A percentile compares a stretch with the other conserved stretches of the same genome.
Conservation (phyloP, 169 alveolate species). For the Plasmodium blacklocki region DNA sequence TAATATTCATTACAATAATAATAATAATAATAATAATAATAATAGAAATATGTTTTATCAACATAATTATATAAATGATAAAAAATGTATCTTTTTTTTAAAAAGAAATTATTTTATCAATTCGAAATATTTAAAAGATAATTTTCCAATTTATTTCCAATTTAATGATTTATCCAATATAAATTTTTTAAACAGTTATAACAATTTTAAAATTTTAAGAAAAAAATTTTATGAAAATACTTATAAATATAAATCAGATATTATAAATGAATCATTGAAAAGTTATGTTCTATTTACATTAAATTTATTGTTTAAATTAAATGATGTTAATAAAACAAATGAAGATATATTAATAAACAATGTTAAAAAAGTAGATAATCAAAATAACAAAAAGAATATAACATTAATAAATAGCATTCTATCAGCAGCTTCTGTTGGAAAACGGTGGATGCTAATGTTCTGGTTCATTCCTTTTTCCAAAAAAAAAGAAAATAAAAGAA, state of each 20-base stretch:
- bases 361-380: constrained; percentile 2
- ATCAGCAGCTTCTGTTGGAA: background rate
- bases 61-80: constrained; percentile 16
- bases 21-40: constrained; percentile 3
- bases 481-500: constrained; percentile 13
- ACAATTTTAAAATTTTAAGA: constrained; percentile 22
- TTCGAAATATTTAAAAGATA: constrained; percentile 33
- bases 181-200: constrained; percentile 15
- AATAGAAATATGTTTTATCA: constrained; percentile 2
- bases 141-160: constrained; percentile 37
- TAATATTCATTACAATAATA: background rate
- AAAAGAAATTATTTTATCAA: constrained; percentile 39
- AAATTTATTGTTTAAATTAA: constrained; percentile 21
- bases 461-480: too few relatives aligned
- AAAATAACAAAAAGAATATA: background rate
- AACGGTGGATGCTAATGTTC: too few relatives aligned
- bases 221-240: constrained; percentile 17
- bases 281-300: constrained; percentile 6
- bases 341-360: background rate
- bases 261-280: constrained; percentile 22
- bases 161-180: constrained; percentile 71
- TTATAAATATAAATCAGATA: constrained; percentile 1
- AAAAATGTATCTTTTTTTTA: constrained; percentile 23
- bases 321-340: background rate
- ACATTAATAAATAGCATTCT: background rate